Evolutionary conservation across 2,329 filamentous ascomycete species (phyloP), one percentile per base, ranked within the genome.

Genomic region (Monosporascus cannonballus): DNA sequence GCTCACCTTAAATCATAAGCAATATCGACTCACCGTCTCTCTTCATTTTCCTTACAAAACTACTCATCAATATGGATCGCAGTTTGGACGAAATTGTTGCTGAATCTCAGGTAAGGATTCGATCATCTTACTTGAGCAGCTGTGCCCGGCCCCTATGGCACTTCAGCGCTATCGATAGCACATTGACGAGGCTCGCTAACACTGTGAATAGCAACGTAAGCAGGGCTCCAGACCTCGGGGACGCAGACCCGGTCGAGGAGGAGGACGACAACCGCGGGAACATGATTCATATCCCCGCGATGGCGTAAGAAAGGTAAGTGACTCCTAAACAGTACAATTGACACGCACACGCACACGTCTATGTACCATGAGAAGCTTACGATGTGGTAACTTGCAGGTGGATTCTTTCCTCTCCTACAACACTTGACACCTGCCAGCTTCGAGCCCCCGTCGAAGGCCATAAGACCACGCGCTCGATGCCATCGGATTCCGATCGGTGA

Each of bases 241-340:
- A 41, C 54, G 56, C 25, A 52, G 54, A 51, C 60, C 59, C 48
- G 61, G 61, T 44, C 58, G 60, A 47, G 57, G 51, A 47, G 57
- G 51, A 49, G 50, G 57, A 17, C 61, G 62, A 52, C 59, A 56
- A 39, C 56, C 62, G 54, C 63, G 65, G 51, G 64, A 68, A 73
- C 67, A 76, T 77, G 65, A 69, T 49, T 55, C 63, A 47, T 86
- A 80, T 63, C 87, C 88, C 66, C 86, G 89, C 74, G 89, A 94
- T 74, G 89, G 89, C 73, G 82, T 93, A 70, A 92, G 86, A 91
- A 95, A 95, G 90, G 90, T 93, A 71, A 46, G 66, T 54, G 47
- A 51, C 42, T 51, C 25, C 42, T 50, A 45, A 41, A 52, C 41
- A 41, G 20, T 22, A 20, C 39, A 24, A 24, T 42, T 8, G 9